Conservation (phyloP, 2,329 filamentous ascomycete genomes). For the Mycosphaerelloides madeirae region DNA sequence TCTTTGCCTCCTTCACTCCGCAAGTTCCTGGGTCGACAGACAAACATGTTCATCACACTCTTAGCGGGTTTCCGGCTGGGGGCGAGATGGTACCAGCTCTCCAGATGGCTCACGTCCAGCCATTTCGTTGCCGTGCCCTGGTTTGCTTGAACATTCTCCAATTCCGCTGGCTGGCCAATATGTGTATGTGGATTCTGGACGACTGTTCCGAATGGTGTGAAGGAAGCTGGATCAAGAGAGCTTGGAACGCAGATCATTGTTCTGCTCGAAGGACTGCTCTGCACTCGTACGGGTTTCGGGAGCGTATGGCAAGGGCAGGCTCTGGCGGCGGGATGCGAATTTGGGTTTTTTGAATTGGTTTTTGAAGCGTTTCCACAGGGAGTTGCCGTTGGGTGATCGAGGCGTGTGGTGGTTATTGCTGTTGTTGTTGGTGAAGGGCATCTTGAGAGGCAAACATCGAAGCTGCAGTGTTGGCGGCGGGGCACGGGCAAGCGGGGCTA, state of each 20-base stretch:
- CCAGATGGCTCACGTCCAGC: slow-evolving; percentile 68
- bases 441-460: slow-evolving; percentile 6
- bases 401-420: background rate
- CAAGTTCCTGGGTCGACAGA: slow-evolving; percentile 65
- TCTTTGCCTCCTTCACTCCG: slow-evolving; percentile 29
- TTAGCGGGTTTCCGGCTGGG: slow-evolving; percentile 54
- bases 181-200: slow-evolving; percentile 59
- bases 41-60: slow-evolving; percentile 81
- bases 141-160: slow-evolving; percentile 62
- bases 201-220: slow-evolving; percentile 77
- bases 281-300: slow-evolving; percentile 6
- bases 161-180: slow-evolving; percentile 11
- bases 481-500: background rate
- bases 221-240: slow-evolving; percentile 64
- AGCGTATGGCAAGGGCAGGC: slow-evolving; percentile 6
- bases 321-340: slow-evolving; percentile 16
- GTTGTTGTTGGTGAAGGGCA: slow-evolving; percentile 3
- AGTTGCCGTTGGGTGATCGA: slow-evolving; percentile 5
- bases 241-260: slow-evolving; percentile 52
- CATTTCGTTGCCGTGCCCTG: slow-evolving; percentile 88
- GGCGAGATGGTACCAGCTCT: slow-evolving; percentile 64
- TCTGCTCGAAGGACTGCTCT: slow-evolving; percentile 35
- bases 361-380: slow-evolving; percentile 8
- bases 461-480: background rate
- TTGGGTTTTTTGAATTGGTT: slow-evolving; percentile 5